Percentiles rank a stretch among this genome's conserved stretches.
phyloP scores from a whole-genome alignment of 768 basidiomycete species.

The Phaeolepiota aurea region DNA sequence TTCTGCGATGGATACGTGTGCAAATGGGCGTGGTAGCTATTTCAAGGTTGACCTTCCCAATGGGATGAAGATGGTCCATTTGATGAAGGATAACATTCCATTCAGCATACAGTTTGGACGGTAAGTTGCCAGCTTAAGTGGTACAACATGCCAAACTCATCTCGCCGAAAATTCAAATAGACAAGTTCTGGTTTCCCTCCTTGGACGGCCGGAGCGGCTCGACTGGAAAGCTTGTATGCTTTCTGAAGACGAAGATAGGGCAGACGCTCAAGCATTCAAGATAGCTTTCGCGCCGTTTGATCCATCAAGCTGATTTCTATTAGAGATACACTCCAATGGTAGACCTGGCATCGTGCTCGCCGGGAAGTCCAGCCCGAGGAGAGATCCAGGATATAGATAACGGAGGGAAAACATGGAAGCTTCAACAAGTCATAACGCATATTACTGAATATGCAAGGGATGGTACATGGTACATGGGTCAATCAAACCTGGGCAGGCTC shows the following conservation, averaged over 20 bases:
- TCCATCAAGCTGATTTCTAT: conserved; percentile 29
- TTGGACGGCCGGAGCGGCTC: conserved; percentile 67
- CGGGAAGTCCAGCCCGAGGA: too few relatives aligned
- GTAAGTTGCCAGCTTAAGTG: conserved; percentile 36
- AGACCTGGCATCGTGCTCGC: too few relatives aligned
- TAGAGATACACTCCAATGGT: too few relatives aligned
- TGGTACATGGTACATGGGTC: too few relatives aligned
- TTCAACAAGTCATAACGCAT: too few relatives aligned
- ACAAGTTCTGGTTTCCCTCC: conserved; percentile 70
- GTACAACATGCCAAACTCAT: background rate
- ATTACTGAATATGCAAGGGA: too few relatives aligned
- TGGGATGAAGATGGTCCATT: conserved; percentile 78
- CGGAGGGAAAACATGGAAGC: too few relatives aligned
- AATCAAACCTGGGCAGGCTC: conserved; percentile 14
- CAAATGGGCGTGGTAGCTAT: conserved; percentile 61
- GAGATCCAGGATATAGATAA: too few relatives aligned
- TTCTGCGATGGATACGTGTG: conserved; percentile 44
- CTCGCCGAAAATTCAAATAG: conserved; percentile 30
- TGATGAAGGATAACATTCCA: conserved; percentile 67
- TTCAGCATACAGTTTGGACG: conserved; percentile 94
- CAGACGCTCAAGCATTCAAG: conserved; percentile 81
- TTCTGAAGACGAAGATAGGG: conserved; percentile 77
- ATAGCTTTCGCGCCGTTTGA: conserved; percentile 72
- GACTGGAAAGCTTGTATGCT: conserved; percentile 92
- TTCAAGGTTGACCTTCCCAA: conserved; percentile 89